Base-by-base conservation (phyloP, 768 basidiomycete genomes). In the Baorangia bicolor region DNA sequence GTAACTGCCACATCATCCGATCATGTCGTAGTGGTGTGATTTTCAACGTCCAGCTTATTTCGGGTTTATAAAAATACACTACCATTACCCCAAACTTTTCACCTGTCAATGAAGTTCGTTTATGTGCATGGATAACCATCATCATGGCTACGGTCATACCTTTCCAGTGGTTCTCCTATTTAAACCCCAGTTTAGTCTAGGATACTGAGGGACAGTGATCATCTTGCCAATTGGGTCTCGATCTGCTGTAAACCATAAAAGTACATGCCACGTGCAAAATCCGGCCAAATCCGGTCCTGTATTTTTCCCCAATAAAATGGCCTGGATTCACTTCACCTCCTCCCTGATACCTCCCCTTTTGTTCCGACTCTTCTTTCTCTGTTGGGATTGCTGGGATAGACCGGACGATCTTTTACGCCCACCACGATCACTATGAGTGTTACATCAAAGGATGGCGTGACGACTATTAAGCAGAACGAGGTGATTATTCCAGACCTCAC, bases 401-500 rank as follows among this genome's bases (percentile, higher is more conserved):
- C 46, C 9, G 14, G 52, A 41, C 39, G 14, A 13, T 37, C 39
- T 39, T 25, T 46, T 23, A 62, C 58, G 18, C 47, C 42, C 13
- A 27, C 56, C 14, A 65, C 62, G 58, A 59, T 46, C 44, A 59
- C 41, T 18, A 71, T 72, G 70, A 56, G 20, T 30, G 18, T 55
- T 16, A 12, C 55, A 20, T 51, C 54, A 14, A 55, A 58, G 47
- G 39, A 64, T 25, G 62, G 57, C 43, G 41, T 63, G 21, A 66
- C 67, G 54, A 71, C 68, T 51, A 65, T 79, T 45, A 77, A 86
- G 57, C 89, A 90, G 74, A 79, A 75, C 40, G 77, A 80, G 45
- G 81, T 83, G 56, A 66, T 80, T 27, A 89, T 96, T 59, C 94
- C 94, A 21, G 87, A 93, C 77, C 81, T 93, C 58, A 81, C 90